A percentile compares a stretch with the other conserved stretches of the same genome.
Evolutionary conservation across 495 filamentous ascomycete genomes (phyloP).

Genomic region (Daldinia loculata): DNA sequence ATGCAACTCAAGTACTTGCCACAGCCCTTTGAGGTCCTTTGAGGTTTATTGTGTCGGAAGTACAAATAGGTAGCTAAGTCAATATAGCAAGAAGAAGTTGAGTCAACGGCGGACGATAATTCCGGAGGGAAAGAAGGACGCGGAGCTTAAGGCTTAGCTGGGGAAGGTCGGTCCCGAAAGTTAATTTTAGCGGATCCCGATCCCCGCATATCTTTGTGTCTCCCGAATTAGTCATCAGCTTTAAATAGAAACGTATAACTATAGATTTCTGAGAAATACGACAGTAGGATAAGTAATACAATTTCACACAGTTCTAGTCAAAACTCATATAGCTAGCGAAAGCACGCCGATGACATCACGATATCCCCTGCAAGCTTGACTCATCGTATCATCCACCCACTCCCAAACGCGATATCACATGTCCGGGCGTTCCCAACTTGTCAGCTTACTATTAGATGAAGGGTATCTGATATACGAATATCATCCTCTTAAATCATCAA

Average conservation of each 20-base stretch:
- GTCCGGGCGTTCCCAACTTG: neutral
- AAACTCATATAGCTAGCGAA: neutral
- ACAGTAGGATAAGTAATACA: too few relatives aligned
- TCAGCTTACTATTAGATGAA: too few relatives aligned
- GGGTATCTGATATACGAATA: neutral
- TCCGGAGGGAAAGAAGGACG: neutral
- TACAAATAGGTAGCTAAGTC: neutral
- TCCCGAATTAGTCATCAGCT: conserved; percentile 21
- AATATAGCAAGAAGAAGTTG: neutral
- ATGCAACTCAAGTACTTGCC: neutral
- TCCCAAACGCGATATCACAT: neutral
- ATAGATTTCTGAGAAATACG: too few relatives aligned
- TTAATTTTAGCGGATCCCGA: conserved; percentile 7
- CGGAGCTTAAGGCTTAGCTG: neutral
- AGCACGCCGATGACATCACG: neutral
- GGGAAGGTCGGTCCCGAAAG: neutral
- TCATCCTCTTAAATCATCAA: neutral
- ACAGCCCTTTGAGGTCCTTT: neutral
- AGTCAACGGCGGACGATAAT: neutral
- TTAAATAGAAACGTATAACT: too few relatives aligned
- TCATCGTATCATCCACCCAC: neutral
- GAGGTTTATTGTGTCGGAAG: neutral
- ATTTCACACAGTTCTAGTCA: too few relatives aligned
- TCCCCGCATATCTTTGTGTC: conserved; percentile 16
- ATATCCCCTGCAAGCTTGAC: neutral